A percentile compares a stretch with the other conserved stretches of the same genome.
Conservation (phyloP, 345 rosid species). For the Acer campestre region DNA sequence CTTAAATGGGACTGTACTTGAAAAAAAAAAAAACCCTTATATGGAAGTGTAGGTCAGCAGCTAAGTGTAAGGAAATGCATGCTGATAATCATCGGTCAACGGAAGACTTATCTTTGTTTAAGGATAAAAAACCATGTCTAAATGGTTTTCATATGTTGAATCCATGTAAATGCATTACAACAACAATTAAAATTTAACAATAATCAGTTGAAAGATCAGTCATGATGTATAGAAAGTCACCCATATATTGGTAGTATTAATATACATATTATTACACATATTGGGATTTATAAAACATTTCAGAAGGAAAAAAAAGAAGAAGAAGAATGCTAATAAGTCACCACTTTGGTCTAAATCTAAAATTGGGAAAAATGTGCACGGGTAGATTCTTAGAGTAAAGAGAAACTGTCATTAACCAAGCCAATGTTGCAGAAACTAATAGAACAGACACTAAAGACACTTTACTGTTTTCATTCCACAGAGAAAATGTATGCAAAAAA, state of each 20-base stretch:
- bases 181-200: neutral
- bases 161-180: neutral
- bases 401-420: neutral
- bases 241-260: neutral
- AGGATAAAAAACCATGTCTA: too few relatives aligned
- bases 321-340: neutral
- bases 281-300: neutral
- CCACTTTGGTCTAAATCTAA: too few relatives aligned
- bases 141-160: too few relatives aligned
- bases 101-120: neutral
- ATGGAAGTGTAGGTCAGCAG: neutral
- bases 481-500: neutral
- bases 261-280: neutral
- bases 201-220: too few relatives aligned
- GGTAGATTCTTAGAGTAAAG: neutral
- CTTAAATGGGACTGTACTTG: neutral
- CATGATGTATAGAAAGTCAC: neutral
- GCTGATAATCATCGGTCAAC: neutral
- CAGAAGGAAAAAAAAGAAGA: neutral
- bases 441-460: neutral
- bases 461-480: neutral
- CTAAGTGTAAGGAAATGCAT: neutral
- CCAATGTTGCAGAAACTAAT: neutral
- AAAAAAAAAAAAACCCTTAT: neutral
- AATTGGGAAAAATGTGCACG: neutral